Base-by-base conservation (phyloP, 306 rosid species). In the Rosa persica region DNA sequence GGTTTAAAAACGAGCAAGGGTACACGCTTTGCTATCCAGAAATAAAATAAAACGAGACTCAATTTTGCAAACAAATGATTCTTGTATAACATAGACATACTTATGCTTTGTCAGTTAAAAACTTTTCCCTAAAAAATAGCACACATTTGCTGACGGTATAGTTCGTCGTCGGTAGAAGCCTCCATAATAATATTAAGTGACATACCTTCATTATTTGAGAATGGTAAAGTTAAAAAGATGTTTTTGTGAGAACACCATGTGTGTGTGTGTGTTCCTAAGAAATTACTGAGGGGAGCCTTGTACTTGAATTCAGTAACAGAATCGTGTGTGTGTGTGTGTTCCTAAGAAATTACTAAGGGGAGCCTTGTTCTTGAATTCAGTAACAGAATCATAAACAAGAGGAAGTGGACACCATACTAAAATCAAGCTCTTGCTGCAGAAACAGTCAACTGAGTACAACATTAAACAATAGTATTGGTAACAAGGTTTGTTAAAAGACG, bases 401-500 rank as follows among this genome's bases (percentile, higher is more conserved):
- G 70, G 13, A 40, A 65, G 46, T 36, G 46, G 46, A 36, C 70
- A 36, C 23, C 46, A 65, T 16, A 19, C 58, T 70, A 70, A 70
- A 47, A 25, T n/a, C 40, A 70, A 70, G 54, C 4, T 25, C 57
- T 15, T 16, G 74, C 15, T 47, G 42, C 75, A 70, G 36, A 70
- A 25, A 47, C 60, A 47, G 60, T 27, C 22, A 66, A 30, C 23
- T 65, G 12, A 39, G 20, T 22, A 57, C 23, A 42, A 66, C 47
- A 39, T 39, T 38, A 66, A 64, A 71, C 43, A 15, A 43, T 0
- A n/a, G 10, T 47, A 23, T 46, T 8, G 71, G 12, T 69, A 69
- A 22, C 17, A 44, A 69, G 38, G 40, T 48, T 67, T 15, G 60
- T 71, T 71, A 71, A 71, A 46, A 47, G 13, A 25, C 58, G 75